These are phyloP conservation scores for Holtermanniella nyarrowii DNA, from an alignment of 768 basidiomycete genomes.

Conservation along the genomic window DNA sequence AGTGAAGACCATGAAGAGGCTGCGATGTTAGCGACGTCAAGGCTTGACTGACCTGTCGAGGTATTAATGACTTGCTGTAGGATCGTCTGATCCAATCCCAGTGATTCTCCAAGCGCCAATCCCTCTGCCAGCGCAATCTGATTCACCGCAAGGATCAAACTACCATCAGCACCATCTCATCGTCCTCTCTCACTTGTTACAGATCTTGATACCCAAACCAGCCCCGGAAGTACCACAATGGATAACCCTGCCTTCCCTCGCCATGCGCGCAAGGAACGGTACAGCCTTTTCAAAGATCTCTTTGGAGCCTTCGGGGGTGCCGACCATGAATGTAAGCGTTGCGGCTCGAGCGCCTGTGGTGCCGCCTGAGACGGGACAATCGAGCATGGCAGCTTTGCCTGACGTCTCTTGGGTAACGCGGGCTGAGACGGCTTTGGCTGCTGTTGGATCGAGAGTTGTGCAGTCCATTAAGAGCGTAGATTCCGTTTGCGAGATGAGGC, in stretches of 20 bases:
- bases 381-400: slow-evolving; percentile 65
- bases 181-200: slow-evolving; percentile 25
- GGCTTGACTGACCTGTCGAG: slow-evolving; percentile 16
- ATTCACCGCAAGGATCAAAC: slow-evolving; percentile 32
- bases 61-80: slow-evolving; percentile 27
- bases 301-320: slow-evolving; percentile 45
- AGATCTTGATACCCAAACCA: slow-evolving; percentile 33
- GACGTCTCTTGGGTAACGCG: slow-evolving; percentile 43
- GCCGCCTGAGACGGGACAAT: slow-evolving; percentile 89
- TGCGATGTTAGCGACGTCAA: not conserved
- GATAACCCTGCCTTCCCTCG: slow-evolving; percentile 23
- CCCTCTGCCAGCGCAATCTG: slow-evolving; percentile 33
- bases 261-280: slow-evolving; percentile 25
- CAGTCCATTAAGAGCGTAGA: slow-evolving; percentile 72
- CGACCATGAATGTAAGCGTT: slow-evolving; percentile 83
- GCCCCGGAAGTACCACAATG: slow-evolving; percentile 26
- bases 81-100: slow-evolving; percentile 23
- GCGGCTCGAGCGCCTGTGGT: slow-evolving; percentile 79
- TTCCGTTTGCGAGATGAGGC: slow-evolving; percentile 40
- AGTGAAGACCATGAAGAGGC: slow-evolving; percentile 33
- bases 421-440: slow-evolving; percentile 57
- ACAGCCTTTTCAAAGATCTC: slow-evolving; percentile 15
- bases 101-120: slow-evolving; percentile 20
- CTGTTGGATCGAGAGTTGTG: slow-evolving; percentile 74
- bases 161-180: not conserved